Percentiles rank a stretch among this genome's conserved stretches.
Evolutionary conservation across 2,329 filamentous ascomycete genomes (phyloP).

Genomic region (Diplocarpon rosae): DNA sequence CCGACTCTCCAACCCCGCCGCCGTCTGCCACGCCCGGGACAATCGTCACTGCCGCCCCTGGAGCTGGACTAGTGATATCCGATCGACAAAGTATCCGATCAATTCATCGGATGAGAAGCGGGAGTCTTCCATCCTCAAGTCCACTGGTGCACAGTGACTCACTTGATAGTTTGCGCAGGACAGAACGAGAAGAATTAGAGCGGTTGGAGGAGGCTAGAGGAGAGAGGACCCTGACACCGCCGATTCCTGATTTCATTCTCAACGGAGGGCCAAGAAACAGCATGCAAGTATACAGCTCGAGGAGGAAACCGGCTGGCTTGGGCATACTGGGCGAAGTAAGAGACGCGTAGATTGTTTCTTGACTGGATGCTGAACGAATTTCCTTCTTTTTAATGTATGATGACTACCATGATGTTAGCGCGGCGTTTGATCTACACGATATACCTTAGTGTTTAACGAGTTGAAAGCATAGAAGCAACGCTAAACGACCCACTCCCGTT

Average conservation of each 20-base stretch:
- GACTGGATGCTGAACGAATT: conserved; percentile 22
- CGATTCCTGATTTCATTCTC: conserved; percentile 51
- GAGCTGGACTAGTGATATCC: conserved; percentile 53
- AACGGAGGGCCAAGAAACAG: conserved; percentile 41
- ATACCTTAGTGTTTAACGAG: conserved; percentile 24
- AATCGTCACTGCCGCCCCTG: conserved; percentile 57
- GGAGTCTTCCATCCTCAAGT: conserved; percentile 42
- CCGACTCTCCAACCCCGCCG: conserved; percentile 57
- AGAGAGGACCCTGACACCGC: conserved; percentile 45
- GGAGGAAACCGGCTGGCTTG: conserved; percentile 18
- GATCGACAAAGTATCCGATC: conserved; percentile 41
- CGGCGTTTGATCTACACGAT: conserved; percentile 19
- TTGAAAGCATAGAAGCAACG: conserved; percentile 3
- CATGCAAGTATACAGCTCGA: conserved; percentile 33
- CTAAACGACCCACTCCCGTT: background rate
- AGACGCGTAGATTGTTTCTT: conserved; percentile 13
- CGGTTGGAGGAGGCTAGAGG: conserved; percentile 11
- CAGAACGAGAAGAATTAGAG: conserved; percentile 24
- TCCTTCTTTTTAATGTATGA: conserved; percentile 16
- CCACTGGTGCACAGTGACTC: conserved; percentile 29
- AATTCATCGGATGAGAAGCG: conserved; percentile 43
- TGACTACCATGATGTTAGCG: conserved; percentile 27
- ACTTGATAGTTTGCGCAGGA: conserved; percentile 32
- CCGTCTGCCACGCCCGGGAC: conserved; percentile 58
- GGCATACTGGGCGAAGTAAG: conserved; percentile 18